Evolutionary conservation across 2,329 filamentous ascomycete species (phyloP), one percentile per base, ranked within the genome.

Genomic region (Xylaria multiplex): DNA sequence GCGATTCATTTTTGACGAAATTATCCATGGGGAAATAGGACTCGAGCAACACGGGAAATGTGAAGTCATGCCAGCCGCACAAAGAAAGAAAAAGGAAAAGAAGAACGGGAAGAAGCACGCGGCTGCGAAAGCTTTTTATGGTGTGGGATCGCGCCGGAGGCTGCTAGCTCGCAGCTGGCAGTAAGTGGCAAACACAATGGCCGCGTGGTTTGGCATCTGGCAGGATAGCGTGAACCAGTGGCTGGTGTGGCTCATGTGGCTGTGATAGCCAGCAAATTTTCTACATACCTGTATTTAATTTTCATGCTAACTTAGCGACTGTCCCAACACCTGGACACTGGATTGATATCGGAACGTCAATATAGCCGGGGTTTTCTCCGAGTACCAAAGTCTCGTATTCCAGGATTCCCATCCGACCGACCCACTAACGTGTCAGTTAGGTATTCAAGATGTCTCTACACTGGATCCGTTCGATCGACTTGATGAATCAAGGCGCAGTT

Each of bases 21-120:
- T 78, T 82, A 83, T 85, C 81, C 79, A 83, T 78, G 71, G 78
- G 75, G 75, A 75, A 77, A 75, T 72, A 77, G 77, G 83, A 89
- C 84, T 84, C 86, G 90, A 91, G 91, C 90, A 93, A 93, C 90
- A 92, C 88, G 90, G 90, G 88, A 86, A 87, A 87, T 81, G 83
- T 85, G 81, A 78, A 81, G 86, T 90, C 85, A 88, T 90, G 88
- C 88, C 89, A 83, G 90, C 91, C 91, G 91, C 91, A 93, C 90
- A 84, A 92, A 85, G 88, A 82, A 82, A 84, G 86, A 87, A 77
- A 82, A 77, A 79, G 74, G 76, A 75, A 43, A 52, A 69, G 68
- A 63, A 69, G 19, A 63, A 45, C 19, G 27, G 14, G 22, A 16
- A 37, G 46, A 66, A 60, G 45, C 46, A 22, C 43, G 8, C 37